Conservation (phyloP, 2,329 filamentous ascomycete genomes). For the Nakataea oryzae region DNA sequence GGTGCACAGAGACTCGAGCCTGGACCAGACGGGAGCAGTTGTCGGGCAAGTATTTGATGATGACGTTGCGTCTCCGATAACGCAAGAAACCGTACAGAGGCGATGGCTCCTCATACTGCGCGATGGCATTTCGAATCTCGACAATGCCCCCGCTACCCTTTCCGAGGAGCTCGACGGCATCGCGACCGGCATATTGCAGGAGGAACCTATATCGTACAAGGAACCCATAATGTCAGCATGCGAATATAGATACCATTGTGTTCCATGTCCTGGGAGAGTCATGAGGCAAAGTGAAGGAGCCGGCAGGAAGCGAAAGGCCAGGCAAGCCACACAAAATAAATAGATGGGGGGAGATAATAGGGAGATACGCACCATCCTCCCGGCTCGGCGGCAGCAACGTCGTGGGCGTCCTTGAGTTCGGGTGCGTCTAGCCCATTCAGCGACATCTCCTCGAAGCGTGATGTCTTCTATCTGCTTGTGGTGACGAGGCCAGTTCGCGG, state of each 20-base stretch:
- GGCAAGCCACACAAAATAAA: background rate
- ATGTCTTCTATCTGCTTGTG: too few species aligned
- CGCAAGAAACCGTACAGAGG: constrained; percentile 87
- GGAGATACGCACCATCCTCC: constrained; percentile 77
- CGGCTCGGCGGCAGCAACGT: constrained; percentile 66
- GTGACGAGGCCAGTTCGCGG: too few species aligned
- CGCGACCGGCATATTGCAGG: constrained; percentile 80
- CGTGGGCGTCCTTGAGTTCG: constrained; percentile 75
- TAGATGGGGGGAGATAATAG: background rate
- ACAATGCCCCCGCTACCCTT: constrained; percentile 72
- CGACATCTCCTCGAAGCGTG: constrained; percentile 56
- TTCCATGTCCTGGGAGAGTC: too few species aligned
- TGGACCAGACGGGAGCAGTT: constrained; percentile 83
- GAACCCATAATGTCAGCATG: background rate
- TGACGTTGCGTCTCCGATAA: constrained; percentile 79
- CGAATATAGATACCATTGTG: too few species aligned
- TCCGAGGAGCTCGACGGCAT: constrained; percentile 71
- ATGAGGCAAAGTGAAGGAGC: too few species aligned
- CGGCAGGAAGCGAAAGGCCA: background rate
- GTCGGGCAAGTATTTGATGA: constrained; percentile 88
- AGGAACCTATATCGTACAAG: constrained; percentile 61
- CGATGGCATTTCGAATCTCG: constrained; percentile 71
- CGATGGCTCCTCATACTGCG: constrained; percentile 70
- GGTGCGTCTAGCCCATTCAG: constrained; percentile 85
- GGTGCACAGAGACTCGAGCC: constrained; percentile 74